Conservation (phyloP, 306 rosid species). For the Trifolium subterraneum region DNA sequence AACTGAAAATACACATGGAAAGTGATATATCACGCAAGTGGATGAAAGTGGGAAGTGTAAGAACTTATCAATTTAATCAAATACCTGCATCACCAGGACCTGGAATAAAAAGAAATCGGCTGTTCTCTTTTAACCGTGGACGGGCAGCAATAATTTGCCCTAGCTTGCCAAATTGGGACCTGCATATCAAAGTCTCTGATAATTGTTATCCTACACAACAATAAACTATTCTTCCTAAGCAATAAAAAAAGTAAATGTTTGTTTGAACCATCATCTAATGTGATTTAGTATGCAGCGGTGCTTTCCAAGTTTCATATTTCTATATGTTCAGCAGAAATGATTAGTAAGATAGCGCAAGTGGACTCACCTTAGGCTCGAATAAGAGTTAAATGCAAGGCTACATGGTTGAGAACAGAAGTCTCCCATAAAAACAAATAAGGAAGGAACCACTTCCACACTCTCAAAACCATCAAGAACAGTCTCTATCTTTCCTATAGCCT, state of each 20-base stretch:
- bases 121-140: conserved; percentile 68
- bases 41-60: conserved; percentile 19
- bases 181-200: conserved; percentile 46
- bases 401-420: conserved; percentile 89
- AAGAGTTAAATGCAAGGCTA: conserved; percentile 77
- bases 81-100: conserved; percentile 97
- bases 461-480: conserved; percentile 77
- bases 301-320: conserved; percentile 28
- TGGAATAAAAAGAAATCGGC: conserved; percentile 86
- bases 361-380: conserved; percentile 77
- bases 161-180: conserved; percentile 82
- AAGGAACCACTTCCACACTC: conserved; percentile 81
- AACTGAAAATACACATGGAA: conserved; percentile 51
- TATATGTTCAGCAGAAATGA: background rate
- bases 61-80: conserved; percentile 34
- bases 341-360: conserved; percentile 16
- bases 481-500: conserved; percentile 82
- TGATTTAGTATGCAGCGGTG: conserved; percentile 16
- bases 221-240: conserved; percentile 12
- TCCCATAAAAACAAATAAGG: conserved; percentile 94
- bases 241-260: conserved; percentile 25
- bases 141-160: conserved; percentile 80
- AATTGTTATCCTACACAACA: conserved; percentile 13
- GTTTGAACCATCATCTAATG: background rate
- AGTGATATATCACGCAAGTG: conserved; percentile 18